Conservation (phyloP, 371 early-diverging fungal genomes). For the Zychaea mexicana region DNA sequence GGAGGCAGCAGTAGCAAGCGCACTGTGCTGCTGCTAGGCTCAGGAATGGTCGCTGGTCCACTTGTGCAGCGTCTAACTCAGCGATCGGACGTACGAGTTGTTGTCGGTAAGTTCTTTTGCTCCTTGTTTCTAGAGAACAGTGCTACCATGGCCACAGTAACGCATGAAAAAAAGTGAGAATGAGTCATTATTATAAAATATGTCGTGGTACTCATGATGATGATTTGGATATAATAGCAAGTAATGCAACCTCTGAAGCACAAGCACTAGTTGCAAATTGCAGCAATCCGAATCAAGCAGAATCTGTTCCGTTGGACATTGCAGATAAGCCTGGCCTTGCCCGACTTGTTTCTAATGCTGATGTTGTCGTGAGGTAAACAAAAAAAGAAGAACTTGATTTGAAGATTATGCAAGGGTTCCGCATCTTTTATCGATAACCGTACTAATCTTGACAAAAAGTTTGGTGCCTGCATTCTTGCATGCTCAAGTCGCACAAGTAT, state of each 20-base stretch:
- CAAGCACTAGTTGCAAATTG: constrained; percentile 56
- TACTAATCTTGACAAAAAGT: constrained; percentile 39
- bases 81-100: constrained; percentile 67
- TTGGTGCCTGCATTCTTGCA: constrained; percentile 96
- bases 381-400: background rate
- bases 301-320: constrained; percentile 56
- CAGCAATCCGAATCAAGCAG: constrained; percentile 52
- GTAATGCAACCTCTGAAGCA: constrained; percentile 75
- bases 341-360: constrained; percentile 70
- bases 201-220: too few relatives aligned
- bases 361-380: constrained; percentile 85
- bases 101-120: constrained; percentile 60
- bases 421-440: background rate
- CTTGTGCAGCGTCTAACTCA: constrained; percentile 80
- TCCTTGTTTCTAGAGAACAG: background rate
- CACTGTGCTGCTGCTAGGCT: constrained; percentile 83
- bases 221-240: too few relatives aligned
- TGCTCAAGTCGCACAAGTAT: constrained; percentile 78
- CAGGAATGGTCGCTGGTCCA: constrained; percentile 94
- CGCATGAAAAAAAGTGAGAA: too few relatives aligned
- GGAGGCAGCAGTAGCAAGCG: constrained; percentile 25
- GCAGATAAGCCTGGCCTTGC: constrained; percentile 54
- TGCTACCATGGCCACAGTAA: too few relatives aligned
- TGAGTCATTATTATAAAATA: too few relatives aligned
- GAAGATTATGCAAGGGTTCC: too few relatives aligned